These are phyloP conservation scores for Corylus americana DNA, from an alignment of 306 rosid genomes.

Conservation along the genomic window DNA sequence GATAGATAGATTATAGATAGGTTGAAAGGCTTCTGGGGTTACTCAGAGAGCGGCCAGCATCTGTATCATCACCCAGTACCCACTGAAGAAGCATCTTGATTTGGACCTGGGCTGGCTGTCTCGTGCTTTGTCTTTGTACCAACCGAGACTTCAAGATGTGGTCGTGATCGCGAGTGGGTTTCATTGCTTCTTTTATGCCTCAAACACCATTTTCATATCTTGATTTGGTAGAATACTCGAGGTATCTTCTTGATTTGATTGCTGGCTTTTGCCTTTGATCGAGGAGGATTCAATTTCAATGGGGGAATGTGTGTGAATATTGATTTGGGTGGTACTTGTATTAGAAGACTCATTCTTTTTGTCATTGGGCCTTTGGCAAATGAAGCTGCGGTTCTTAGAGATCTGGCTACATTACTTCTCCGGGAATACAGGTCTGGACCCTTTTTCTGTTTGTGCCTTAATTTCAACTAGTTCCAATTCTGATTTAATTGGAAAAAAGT, in stretches of 20 bases:
- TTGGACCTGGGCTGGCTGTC: conserved; percentile 20
- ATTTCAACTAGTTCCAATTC: conserved; percentile 17
- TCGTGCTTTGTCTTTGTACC: conserved; percentile 21
- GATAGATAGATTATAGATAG: conserved; percentile 12
- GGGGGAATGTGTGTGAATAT: conserved; percentile 51
- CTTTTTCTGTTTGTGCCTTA: conserved; percentile 5
- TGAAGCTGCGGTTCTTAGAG: conserved; percentile 58
- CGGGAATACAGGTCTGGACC: conserved; percentile 40
- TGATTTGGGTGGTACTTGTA: conserved; percentile 33
- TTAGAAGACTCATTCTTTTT: conserved; percentile 37
- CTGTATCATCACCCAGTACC: conserved; percentile 32
- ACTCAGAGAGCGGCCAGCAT: conserved; percentile 29
- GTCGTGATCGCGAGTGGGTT: conserved; percentile 31
- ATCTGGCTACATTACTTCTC: conserved; percentile 53
- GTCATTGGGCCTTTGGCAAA: conserved; percentile 55
- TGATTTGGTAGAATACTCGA: conserved; percentile 1
- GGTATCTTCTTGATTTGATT: conserved; percentile 23
- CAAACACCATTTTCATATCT: conserved; percentile 9
- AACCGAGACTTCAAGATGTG: conserved; percentile 25
- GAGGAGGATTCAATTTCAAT: conserved; percentile 35
- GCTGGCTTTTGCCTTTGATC: conserved; percentile 19
- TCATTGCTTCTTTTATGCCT: conserved; percentile 27
- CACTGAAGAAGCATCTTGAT: conserved; percentile 42
- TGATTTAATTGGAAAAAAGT: conserved; percentile 28
- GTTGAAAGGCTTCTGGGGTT: conserved; percentile 41